phyloP scores from a whole-genome alignment of 2,329 filamentous ascomycete genomes.

The Aureobasidium lini region DNA sequence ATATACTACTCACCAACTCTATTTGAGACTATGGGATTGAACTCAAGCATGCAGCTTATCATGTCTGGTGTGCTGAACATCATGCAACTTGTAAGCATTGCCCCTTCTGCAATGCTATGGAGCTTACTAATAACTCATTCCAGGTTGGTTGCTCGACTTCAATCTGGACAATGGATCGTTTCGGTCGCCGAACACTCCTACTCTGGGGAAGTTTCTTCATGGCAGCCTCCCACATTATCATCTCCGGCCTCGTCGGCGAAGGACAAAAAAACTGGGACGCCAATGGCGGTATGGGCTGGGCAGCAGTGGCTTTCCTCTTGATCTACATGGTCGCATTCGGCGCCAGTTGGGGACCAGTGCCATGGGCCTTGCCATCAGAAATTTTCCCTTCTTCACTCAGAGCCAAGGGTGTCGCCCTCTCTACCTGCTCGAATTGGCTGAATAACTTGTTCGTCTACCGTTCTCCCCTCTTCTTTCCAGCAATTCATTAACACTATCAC shows the following conservation, averaged over 20 bases:
- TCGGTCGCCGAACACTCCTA: constrained; percentile 53
- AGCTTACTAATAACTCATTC: not conserved
- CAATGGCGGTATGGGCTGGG: constrained; percentile 18
- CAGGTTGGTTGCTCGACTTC: constrained; percentile 50
- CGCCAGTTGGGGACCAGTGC: constrained; percentile 39
- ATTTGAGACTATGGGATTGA: constrained; percentile 40
- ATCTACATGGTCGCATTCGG: constrained; percentile 42
- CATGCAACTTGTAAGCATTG: constrained; percentile 49
- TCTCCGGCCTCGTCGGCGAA: constrained; percentile 22
- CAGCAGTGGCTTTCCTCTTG: constrained; percentile 13
- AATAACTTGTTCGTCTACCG: not conserved
- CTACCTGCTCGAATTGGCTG: constrained; percentile 54
- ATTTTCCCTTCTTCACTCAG: constrained; percentile 56
- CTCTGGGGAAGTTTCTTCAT: constrained; percentile 25
- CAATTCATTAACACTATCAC: constrained; percentile 30
- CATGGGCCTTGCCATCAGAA: constrained; percentile 39
- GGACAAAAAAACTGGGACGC: constrained; percentile 20
- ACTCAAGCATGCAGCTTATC: constrained; percentile 27
- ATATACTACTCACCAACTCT: constrained; percentile 56
- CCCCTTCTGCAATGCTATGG: not conserved
- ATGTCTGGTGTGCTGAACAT: constrained; percentile 60
- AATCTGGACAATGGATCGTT: constrained; percentile 57
- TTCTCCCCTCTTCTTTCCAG: not conserved
- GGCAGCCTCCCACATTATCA: constrained; percentile 25
- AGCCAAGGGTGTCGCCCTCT: constrained; percentile 59